A percentile compares a stretch with the other conserved stretches of the same genome.
Conservation (phyloP, 2,329 filamentous ascomycete species). For the Fusarium brevicatenulatum region DNA sequence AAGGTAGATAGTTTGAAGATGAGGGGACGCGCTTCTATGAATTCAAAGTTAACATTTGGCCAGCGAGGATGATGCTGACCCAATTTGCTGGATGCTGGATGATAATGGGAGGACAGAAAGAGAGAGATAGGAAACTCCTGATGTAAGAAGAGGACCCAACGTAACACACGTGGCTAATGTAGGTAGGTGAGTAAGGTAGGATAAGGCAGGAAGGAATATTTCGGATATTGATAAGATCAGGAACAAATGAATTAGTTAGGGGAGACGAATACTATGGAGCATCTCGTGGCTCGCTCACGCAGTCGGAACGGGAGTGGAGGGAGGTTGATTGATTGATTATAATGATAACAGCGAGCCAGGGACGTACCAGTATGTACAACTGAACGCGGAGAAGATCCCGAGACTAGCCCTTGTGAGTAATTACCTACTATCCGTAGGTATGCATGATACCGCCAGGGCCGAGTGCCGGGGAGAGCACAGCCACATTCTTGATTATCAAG, state of each 20-base stretch:
- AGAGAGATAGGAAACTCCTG: conserved; percentile 18
- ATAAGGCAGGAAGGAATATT: conserved; percentile 3
- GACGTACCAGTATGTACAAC: neutral
- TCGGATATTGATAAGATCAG: conserved; percentile 6
- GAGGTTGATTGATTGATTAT: conserved; percentile 3
- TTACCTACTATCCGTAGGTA: neutral
- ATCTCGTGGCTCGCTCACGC: conserved; percentile 25
- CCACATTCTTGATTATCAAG: neutral
- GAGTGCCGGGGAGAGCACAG: conserved; percentile 6
- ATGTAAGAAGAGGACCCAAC: neutral
- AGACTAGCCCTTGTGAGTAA: conserved; percentile 34
- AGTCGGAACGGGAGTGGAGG: neutral
- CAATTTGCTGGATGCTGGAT: neutral
- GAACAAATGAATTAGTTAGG: neutral
- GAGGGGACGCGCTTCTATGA: conserved; percentile 12
- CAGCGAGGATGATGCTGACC: conserved; percentile 28
- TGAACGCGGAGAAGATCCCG: conserved; percentile 33
- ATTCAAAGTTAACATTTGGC: conserved; percentile 26
- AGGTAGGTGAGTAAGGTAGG: neutral
- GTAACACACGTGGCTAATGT: conserved; percentile 19
- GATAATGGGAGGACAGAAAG: conserved; percentile 1
- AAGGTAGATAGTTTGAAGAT: neutral
- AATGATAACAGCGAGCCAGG: neutral
- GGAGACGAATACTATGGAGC: conserved; percentile 11
- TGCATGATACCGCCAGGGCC: neutral